These are phyloP conservation scores for Psilocybe subaeruginosa DNA, from an alignment of 768 basidiomycete species.

Conservation along the genomic window DNA sequence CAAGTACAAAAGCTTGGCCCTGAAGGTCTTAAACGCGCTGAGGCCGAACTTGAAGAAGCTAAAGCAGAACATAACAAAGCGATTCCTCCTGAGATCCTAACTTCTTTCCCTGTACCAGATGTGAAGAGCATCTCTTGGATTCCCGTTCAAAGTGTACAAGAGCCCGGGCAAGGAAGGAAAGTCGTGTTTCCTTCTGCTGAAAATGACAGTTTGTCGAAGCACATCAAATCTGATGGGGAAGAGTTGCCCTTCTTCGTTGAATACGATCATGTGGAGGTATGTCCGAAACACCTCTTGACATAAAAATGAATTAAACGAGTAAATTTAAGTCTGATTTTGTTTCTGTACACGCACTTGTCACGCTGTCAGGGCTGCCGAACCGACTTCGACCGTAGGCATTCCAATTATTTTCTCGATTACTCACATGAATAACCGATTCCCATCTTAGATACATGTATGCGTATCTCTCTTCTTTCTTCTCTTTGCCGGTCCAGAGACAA, in stretches of 20 bases:
- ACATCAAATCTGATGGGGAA: conserved; percentile 69
- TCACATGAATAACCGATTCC: conserved; percentile 8
- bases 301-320: conserved; percentile 2
- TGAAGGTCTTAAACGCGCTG: conserved; percentile 76
- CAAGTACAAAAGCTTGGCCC: conserved; percentile 76
- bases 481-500: conserved; percentile 75
- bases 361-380: conserved; percentile 71
- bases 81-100: conserved; percentile 82
- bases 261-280: conserved; percentile 90
- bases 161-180: conserved; percentile 54
- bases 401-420: neutral
- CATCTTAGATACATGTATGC: conserved; percentile 67
- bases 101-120: conserved; percentile 87
- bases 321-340: conserved; percentile 86
- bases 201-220: conserved; percentile 52
- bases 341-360: conserved; percentile 77
- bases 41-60: conserved; percentile 71
- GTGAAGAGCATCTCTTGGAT: conserved; percentile 95
- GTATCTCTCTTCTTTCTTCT: conserved; percentile 86
- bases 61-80: conserved; percentile 85
- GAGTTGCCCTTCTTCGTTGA: conserved; percentile 87
- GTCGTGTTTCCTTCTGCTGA: conserved; percentile 25
- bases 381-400: conserved; percentile 72
- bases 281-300: conserved; percentile 10
- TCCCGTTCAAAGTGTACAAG: conserved; percentile 66